These are phyloP conservation scores for Ustulina deusta DNA, from an alignment of 2,329 filamentous ascomycete genomes.

Conservation along the genomic window DNA sequence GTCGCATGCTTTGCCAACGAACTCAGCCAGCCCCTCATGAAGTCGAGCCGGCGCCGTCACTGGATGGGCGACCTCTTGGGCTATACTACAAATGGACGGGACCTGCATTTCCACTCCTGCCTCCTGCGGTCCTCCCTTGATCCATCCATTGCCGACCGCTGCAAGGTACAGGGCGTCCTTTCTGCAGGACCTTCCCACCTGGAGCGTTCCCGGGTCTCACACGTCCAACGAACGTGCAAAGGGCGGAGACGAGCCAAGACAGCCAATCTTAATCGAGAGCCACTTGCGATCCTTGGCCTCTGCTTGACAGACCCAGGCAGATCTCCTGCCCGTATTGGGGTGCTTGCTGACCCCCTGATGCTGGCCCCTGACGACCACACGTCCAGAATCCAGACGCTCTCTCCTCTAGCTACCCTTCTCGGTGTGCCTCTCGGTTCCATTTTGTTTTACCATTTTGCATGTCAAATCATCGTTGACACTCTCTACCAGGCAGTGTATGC, in stretches of 20 bases:
- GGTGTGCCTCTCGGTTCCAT: conserved; percentile 38
- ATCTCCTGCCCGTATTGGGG: conserved; percentile 30
- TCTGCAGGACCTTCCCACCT: conserved; percentile 35
- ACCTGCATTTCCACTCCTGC: conserved; percentile 29
- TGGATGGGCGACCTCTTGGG: no score
- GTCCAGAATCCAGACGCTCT: conserved; percentile 10
- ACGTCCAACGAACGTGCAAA: conserved; percentile 2
- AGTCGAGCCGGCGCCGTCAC: conserved; percentile 2
- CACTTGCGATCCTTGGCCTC: conserved; percentile 30
- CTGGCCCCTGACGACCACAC: conserved; percentile 1
- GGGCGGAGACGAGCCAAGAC: conserved; percentile 27
- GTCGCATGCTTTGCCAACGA: conserved; percentile 11
- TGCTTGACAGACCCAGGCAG: conserved; percentile 20
- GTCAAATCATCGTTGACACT: no score
- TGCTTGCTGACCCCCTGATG: conserved; percentile 13
- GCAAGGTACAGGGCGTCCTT: conserved; percentile 38
- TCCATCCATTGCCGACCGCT: conserved; percentile 31
- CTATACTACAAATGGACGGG: neutral
- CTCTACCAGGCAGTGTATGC: no score
- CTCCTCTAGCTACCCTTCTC: no score
- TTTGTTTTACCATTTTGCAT: conserved; percentile 33
- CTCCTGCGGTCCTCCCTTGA: conserved; percentile 18
- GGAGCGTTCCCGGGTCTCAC: conserved; percentile 9
- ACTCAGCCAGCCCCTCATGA: conserved; percentile 13
- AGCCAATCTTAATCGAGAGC: conserved; percentile 37